Conservation (phyloP, 176 grass and related monocot genomes). For the Musa schizocarpa region DNA sequence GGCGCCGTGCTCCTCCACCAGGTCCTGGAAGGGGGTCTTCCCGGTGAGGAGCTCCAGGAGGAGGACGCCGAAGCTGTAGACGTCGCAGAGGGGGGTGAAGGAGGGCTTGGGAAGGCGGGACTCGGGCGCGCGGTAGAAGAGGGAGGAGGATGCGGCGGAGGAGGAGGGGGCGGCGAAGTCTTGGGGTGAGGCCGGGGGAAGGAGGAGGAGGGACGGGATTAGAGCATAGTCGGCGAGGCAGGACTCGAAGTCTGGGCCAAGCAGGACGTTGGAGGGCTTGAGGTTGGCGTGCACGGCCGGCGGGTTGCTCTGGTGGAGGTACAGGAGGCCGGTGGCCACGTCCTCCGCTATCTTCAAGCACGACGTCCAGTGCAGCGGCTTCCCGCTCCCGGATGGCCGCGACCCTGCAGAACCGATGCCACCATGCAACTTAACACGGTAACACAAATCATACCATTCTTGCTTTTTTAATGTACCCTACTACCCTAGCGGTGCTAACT, state of each 20-base stretch:
- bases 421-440: too few relatives aligned
- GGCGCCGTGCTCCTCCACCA: conserved; percentile 41
- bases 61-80: conserved; percentile 91
- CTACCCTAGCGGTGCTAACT: too few relatives aligned
- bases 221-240: conserved; percentile 89
- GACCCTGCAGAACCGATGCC: conserved; percentile 33
- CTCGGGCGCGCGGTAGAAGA: conserved; percentile 64
- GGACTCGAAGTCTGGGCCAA: conserved; percentile 86
- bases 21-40: conserved; percentile 65
- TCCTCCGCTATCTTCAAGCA: conserved; percentile 97
- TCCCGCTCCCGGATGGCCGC: conserved; percentile 55
- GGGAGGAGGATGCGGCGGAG: conserved; percentile 28
- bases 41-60: conserved; percentile 89
- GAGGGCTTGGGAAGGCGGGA: conserved; percentile 7
- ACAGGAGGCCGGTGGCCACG: conserved; percentile 51
- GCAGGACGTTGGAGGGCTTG: conserved; percentile 55
- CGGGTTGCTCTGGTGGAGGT: conserved; percentile 53
- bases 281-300: conserved; percentile 17
- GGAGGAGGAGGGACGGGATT: conserved; percentile 35
- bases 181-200: conserved; percentile 6
- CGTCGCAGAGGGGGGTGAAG: conserved; percentile 50
- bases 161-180: conserved; percentile 11
- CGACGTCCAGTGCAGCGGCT: conserved; percentile 95
- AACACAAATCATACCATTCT: too few relatives aligned
- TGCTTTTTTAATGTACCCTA: too few relatives aligned